Evolutionary conservation across 345 rosid species (phyloP).

Genomic region (Microcos paniculata): DNA sequence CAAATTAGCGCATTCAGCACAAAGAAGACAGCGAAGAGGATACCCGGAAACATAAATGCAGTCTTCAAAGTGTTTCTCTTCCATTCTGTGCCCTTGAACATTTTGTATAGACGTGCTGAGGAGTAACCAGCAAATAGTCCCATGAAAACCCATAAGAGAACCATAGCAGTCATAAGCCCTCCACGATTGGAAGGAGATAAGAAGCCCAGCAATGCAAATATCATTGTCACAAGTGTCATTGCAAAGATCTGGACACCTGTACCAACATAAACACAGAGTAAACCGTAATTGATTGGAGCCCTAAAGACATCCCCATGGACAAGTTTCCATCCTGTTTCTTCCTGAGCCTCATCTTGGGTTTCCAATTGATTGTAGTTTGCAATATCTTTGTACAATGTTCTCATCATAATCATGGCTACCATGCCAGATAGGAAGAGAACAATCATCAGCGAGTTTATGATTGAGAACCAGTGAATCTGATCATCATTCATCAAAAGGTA

Average conservation of each 20-base stretch:
- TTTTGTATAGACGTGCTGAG: conserved; percentile 82
- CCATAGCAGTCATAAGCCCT: conserved; percentile 99
- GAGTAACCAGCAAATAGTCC: conserved; percentile 92
- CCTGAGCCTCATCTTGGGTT: conserved; percentile 98
- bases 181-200: conserved; percentile 97
- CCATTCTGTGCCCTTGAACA: conserved; percentile 97
- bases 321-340: conserved; percentile 99
- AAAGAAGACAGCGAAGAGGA: conserved; percentile 78
- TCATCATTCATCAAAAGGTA: conserved; percentile 97
- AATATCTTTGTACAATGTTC: conserved; percentile 92
- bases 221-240: conserved; percentile 96
- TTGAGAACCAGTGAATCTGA: conserved; percentile 98
- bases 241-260: conserved; percentile 92
- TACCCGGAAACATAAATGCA: conserved; percentile 92
- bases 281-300: conserved; percentile 76
- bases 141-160: conserved; percentile 98
- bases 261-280: conserved; percentile 89
- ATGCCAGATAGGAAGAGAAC: conserved; percentile 97
- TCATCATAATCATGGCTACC: conserved; percentile 99
- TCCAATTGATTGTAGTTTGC: conserved; percentile 94
- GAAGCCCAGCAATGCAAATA: conserved; percentile 91
- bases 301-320: conserved; percentile 96
- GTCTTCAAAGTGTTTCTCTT: conserved; percentile 89
- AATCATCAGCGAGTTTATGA: conserved; percentile 94
- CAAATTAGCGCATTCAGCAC: conserved; percentile 86